Evolutionary conservation across 192 early-diverging fungal genomes (phyloP).

Genomic region (Thoreauomyces humboldtii): DNA sequence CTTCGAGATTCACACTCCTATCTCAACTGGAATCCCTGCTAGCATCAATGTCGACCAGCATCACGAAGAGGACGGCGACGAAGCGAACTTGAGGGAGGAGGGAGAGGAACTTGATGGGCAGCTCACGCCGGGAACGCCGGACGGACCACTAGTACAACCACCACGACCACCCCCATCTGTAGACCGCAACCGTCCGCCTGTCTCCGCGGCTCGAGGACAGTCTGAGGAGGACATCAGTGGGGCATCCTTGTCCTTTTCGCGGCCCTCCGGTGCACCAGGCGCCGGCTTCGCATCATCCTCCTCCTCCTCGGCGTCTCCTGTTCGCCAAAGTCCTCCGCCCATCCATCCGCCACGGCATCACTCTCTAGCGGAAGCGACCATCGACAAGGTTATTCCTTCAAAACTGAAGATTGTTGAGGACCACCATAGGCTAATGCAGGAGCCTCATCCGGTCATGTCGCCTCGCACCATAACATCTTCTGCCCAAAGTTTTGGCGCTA

Average conservation of each 20-base stretch:
- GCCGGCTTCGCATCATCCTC: background rate
- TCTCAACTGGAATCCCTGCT: no score
- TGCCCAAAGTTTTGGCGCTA: no score
- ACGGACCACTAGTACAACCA: background rate
- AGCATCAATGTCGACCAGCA: no score
- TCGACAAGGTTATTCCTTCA: conserved; percentile 4
- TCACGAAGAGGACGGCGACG: no score
- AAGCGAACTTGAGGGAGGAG: no score
- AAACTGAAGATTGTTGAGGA: background rate
- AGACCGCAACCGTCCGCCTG: no score
- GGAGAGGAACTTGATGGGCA: background rate
- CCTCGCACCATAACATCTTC: background rate
- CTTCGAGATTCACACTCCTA: background rate
- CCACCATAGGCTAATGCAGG: background rate
- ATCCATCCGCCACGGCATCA: background rate
- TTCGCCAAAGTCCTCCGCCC: background rate
- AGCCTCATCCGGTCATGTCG: background rate
- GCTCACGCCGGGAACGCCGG: background rate
- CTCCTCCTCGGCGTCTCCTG: background rate
- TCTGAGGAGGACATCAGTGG: conserved; percentile 4
- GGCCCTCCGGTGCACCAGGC: background rate
- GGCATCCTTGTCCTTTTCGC: background rate
- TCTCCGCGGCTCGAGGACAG: no score
- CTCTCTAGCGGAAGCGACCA: conserved; percentile 6
- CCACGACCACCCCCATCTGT: background rate